These are phyloP conservation scores for Pisolithus marmoratus DNA, from an alignment of 768 basidiomycete genomes.

Conservation along the genomic window DNA sequence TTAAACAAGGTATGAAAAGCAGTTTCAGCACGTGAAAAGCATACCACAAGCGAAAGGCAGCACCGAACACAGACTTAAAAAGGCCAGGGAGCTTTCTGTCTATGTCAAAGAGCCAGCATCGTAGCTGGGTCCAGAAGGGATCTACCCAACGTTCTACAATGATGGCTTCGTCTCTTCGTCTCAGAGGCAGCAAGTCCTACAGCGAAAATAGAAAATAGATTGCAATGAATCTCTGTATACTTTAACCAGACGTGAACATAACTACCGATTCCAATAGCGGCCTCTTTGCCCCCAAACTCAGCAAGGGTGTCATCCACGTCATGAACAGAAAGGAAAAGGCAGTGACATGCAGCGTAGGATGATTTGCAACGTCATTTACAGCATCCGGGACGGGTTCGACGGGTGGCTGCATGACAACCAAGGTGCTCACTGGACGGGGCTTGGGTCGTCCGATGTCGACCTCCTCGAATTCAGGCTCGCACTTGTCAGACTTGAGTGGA, in stretches of 20 bases:
- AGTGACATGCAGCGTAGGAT: constrained; percentile 10
- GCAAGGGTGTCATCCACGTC: constrained; percentile 13
- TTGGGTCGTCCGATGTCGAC: neutral
- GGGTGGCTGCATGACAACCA: constrained; percentile 22
- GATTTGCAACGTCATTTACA: constrained; percentile 5
- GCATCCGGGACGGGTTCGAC: constrained; percentile 11
- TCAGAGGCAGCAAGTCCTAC: constrained; percentile 22
- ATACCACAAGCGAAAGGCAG: constrained; percentile 13
- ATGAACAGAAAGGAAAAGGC: constrained; percentile 13
- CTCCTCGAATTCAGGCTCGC: neutral
- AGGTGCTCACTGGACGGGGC: constrained; percentile 6
- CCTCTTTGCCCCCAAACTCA: constrained; percentile 12
- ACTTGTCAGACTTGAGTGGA: neutral
- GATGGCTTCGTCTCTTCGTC: constrained; percentile 19
- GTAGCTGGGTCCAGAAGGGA: constrained; percentile 20
- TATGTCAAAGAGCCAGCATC: constrained; percentile 14
- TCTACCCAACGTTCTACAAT: constrained; percentile 20
- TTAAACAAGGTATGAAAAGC: neutral
- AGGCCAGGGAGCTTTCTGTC: constrained; percentile 10
- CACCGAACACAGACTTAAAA: constrained; percentile 13
- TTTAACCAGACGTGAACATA: constrained; percentile 20
- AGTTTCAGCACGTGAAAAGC: neutral
- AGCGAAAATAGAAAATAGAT: constrained; percentile 8
- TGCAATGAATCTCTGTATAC: constrained; percentile 14
- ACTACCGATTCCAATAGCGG: constrained; percentile 25